Evolutionary conservation across 2,329 filamentous ascomycete genomes (phyloP), one percentile per base, ranked within the genome.

Genomic region (Sordariomycetes sp.): DNA sequence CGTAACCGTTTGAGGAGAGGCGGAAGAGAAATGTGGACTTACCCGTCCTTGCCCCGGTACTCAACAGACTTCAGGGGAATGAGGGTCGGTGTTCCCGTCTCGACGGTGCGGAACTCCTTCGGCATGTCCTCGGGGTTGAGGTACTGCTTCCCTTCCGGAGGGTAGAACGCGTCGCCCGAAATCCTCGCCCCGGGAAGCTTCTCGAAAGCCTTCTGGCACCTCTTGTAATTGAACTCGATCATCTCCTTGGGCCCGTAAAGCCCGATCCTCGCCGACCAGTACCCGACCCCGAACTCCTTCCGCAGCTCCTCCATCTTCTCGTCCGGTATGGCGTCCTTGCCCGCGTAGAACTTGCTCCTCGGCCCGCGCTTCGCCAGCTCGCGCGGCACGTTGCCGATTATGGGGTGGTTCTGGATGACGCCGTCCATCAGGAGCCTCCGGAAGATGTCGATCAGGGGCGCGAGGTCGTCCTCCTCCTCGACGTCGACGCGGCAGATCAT

Each of bases 201-300:
- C 2, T 59, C 59, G 59, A 74, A 73, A 37, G 67, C 64, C 22
- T 65, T 53, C 59, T 70, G 69, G 62, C 74, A 68, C 32, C 68
- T 64, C 2, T 61, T 57, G 55, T 68, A 69, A 1, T 71, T 63
- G 7, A 66, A 65, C 18, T 70, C 66, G 5, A 71, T 65, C 3
- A 72, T 62, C 0, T 62, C 62, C 28, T 65, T 62, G 0, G 69
- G 70, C 7, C 70, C 69, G 57, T 73, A 71, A 1, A 72, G 63
- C 4, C 73, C 74, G n/a, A 74, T 73, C 57, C 77, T 76, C 60
- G 77, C 75, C 60, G 74, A 74, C 75, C 75, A 78, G 0, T 71
- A 66, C 3, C 72, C 73, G n/a, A 77, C 65, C 35, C 70, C 67
- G 5, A 75, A 69, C 59, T 74, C 70, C 56, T 68, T 65, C 1